A percentile compares a stretch with the other conserved stretches of the same genome.
These are phyloP conservation scores for Kodamaea jinghongensis DNA, from an alignment of 805 yeast species.

Conservation along the genomic window DNA sequence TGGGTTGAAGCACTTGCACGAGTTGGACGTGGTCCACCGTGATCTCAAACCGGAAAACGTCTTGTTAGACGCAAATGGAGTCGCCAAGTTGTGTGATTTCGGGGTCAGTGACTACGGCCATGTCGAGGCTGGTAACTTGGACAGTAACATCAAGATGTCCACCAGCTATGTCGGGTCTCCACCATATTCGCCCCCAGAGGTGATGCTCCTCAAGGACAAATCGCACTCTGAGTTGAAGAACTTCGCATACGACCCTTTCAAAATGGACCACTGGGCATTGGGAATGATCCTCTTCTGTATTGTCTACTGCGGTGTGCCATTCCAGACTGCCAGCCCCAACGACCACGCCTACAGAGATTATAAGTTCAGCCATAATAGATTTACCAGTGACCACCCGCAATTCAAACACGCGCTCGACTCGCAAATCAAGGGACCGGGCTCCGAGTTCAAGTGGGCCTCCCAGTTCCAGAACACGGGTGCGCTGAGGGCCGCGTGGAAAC, in stretches of 20 bases:
- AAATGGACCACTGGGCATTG: slow-evolving; percentile 70
- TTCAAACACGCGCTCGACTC: slow-evolving; percentile 45
- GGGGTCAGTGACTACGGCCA: slow-evolving; percentile 72
- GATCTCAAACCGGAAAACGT: slow-evolving; percentile 78
- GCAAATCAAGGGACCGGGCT: slow-evolving; percentile 58
- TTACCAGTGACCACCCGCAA: slow-evolving; percentile 39
- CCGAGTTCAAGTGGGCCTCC: slow-evolving; percentile 68
- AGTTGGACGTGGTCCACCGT: slow-evolving; percentile 64
- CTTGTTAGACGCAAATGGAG: slow-evolving; percentile 55
- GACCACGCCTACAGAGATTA: slow-evolving; percentile 55
- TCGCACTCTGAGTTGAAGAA: slow-evolving; percentile 30
- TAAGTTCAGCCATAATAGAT: slow-evolving; percentile 45
- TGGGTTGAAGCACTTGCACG: slow-evolving; percentile 63
- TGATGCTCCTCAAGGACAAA: slow-evolving; percentile 47
- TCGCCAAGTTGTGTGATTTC: slow-evolving; percentile 70
- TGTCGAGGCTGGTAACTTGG: slow-evolving; percentile 48
- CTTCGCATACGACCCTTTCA: slow-evolving; percentile 58
- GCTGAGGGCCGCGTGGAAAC: slow-evolving; percentile 70
- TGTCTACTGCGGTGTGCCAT: slow-evolving; percentile 59
- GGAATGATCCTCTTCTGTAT: slow-evolving; percentile 67
- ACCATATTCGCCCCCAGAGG: slow-evolving; percentile 80
- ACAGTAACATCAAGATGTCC: slow-evolving; percentile 37
- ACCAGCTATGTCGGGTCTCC: slow-evolving; percentile 71
- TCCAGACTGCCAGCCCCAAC: slow-evolving; percentile 49
- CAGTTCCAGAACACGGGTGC: slow-evolving; percentile 57